Conservation (phyloP, 345 rosid species). For the Anastatica hierochuntica region DNA sequence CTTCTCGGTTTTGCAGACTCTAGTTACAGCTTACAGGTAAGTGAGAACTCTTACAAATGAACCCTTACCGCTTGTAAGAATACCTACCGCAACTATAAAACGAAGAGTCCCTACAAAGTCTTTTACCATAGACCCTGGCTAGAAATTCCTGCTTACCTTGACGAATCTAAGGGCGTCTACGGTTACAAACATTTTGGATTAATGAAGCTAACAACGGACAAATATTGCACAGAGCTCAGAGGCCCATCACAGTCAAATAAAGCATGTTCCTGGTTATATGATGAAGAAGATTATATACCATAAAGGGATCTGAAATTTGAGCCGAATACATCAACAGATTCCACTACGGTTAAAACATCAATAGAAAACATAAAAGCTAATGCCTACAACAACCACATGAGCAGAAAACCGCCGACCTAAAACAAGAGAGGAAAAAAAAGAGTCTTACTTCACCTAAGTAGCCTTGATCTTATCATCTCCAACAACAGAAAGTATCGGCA, state of each 20-base stretch:
- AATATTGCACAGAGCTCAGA: background rate
- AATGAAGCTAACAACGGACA: background rate
- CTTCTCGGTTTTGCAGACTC: background rate
- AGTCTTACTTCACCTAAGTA: slow-evolving; percentile 38
- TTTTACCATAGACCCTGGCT: background rate
- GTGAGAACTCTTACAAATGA: background rate
- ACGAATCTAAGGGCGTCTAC: too few species aligned
- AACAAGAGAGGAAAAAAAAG: slow-evolving; percentile 16
- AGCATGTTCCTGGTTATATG: background rate
- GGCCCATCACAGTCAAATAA: background rate
- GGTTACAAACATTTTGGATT: background rate
- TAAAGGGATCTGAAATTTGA: background rate
- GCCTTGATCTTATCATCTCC: slow-evolving; percentile 82
- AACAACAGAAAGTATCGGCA: slow-evolving; percentile 83
- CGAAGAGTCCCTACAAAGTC: background rate
- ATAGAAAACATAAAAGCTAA: slow-evolving; percentile 22
- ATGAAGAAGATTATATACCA: slow-evolving; percentile 10
- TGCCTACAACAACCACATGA: slow-evolving; percentile 24
- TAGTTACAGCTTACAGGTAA: slow-evolving; percentile 4
- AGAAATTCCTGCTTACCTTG: too few species aligned
- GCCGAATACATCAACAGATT: slow-evolving; percentile 21
- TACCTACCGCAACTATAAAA: too few species aligned
- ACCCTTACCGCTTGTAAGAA: too few species aligned
- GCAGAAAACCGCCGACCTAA: slow-evolving; percentile 3
- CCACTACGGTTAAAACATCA: slow-evolving; percentile 24